Evolutionary conservation across 2,329 filamentous ascomycete genomes (phyloP).

Genomic region (Pseudocercospora fuligena): DNA sequence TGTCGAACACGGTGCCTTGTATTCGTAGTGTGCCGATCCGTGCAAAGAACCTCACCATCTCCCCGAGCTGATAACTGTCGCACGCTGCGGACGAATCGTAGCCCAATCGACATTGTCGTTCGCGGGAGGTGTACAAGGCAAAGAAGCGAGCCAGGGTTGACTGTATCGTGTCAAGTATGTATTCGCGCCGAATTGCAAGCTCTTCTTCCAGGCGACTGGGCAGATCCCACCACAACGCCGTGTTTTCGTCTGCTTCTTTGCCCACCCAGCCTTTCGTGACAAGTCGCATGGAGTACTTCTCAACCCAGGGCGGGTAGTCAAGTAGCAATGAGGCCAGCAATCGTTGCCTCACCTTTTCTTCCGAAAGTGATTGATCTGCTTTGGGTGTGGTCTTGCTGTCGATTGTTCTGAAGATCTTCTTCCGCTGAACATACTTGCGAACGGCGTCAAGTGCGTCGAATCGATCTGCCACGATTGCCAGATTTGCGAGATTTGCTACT

Average conservation of each 20-base stretch:
- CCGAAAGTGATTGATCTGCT: constrained; percentile 49
- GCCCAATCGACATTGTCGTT: constrained; percentile 71
- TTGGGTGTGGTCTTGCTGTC: constrained; percentile 53
- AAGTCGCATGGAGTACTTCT: constrained; percentile 66
- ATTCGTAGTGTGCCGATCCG: constrained; percentile 66
- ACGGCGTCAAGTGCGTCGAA: constrained; percentile 69
- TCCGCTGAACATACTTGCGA: constrained; percentile 57
- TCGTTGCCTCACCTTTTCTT: constrained; percentile 72
- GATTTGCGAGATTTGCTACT: constrained; percentile 67
- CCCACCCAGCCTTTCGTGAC: constrained; percentile 70
- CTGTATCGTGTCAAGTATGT: constrained; percentile 70
- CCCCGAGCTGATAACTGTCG: constrained; percentile 78
- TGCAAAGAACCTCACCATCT: constrained; percentile 74
- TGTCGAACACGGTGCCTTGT: constrained; percentile 47
- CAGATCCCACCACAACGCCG: constrained; percentile 72
- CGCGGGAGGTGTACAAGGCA: constrained; percentile 68
- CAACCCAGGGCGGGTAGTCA: constrained; percentile 65
- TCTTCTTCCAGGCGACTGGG: constrained; percentile 73
- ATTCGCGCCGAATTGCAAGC: constrained; percentile 67
- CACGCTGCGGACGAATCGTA: constrained; percentile 75
- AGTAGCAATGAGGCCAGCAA: constrained; percentile 69
- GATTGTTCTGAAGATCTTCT: constrained; percentile 48
- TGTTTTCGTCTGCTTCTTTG: constrained; percentile 46
- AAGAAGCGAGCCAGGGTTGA: constrained; percentile 73
- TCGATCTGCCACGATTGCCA: constrained; percentile 73